A percentile compares a stretch with the other conserved stretches of the same genome.
These are phyloP conservation scores for Colletotrichum sp. DNA, from an alignment of 2,329 filamentous ascomycete genomes.

Conservation along the genomic window DNA sequence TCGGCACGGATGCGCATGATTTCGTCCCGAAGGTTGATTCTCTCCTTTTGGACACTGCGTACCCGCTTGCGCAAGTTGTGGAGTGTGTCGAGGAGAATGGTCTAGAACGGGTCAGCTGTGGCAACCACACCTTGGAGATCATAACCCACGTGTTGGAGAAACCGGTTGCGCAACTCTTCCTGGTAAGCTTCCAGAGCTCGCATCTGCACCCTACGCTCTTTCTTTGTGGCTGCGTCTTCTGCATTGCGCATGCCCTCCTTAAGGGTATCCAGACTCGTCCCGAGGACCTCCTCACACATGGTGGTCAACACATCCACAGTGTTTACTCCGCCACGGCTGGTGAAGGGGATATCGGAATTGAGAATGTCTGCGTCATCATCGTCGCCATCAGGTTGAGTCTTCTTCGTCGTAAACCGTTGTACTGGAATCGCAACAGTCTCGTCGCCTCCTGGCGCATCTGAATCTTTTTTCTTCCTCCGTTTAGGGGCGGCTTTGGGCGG, in stretches of 20 bases:
- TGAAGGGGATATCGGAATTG: slow-evolving; percentile 57
- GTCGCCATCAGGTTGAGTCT: slow-evolving; percentile 42
- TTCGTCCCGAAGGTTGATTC: slow-evolving; percentile 61
- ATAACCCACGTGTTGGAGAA: slow-evolving; percentile 64
- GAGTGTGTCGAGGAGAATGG: slow-evolving; percentile 64
- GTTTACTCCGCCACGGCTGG: slow-evolving; percentile 61
- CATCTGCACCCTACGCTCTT: slow-evolving; percentile 60
- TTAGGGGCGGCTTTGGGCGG: slow-evolving; percentile 23
- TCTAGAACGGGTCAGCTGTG: slow-evolving; percentile 36
- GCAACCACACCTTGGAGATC: slow-evolving; percentile 11
- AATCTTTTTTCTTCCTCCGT: slow-evolving; percentile 22
- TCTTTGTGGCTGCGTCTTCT: slow-evolving; percentile 51
- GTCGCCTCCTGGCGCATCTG: background rate
- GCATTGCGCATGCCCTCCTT: slow-evolving; percentile 41
- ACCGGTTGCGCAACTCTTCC: slow-evolving; percentile 58
- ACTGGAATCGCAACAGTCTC: slow-evolving; percentile 60
- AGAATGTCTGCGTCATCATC: slow-evolving; percentile 49
- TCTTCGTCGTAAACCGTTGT: slow-evolving; percentile 61
- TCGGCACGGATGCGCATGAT: slow-evolving; percentile 65
- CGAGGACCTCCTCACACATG: slow-evolving; percentile 65
- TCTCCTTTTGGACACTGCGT: slow-evolving; percentile 61
- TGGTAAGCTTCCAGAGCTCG: slow-evolving; percentile 63
- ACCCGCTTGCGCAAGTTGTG: slow-evolving; percentile 64
- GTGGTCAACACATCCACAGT: slow-evolving; percentile 67
- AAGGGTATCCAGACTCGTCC: slow-evolving; percentile 53